Percentiles rank a stretch among this genome's conserved stretches.
phyloP scores from a whole-genome alignment of 148 eudicot species.

The Chenopodium formosanum region DNA sequence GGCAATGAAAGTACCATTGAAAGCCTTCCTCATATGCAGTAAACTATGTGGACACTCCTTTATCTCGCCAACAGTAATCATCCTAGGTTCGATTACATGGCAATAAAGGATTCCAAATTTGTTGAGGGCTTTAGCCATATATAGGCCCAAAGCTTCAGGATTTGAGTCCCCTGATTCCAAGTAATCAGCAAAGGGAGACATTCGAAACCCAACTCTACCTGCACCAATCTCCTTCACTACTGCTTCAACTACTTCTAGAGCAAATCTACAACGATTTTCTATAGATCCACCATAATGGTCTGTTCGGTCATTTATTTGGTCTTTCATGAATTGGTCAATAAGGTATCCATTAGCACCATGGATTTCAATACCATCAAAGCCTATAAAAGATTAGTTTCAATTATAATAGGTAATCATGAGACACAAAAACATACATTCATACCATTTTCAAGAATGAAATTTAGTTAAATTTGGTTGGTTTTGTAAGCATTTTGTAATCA shows the following conservation, averaged over 20 bases:
- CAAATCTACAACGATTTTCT: constrained; percentile 43
- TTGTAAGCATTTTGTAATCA: too few species aligned
- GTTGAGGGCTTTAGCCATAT: constrained; percentile 38
- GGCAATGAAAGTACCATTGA: constrained; percentile 40
- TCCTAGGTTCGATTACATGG: constrained; percentile 41
- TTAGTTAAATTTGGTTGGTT: too few species aligned
- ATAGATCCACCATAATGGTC: constrained; percentile 43
- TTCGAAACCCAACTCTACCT: constrained; percentile 37
- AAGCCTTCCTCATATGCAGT: constrained; percentile 43
- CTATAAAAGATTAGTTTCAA: constrained; percentile 6
- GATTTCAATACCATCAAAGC: constrained; percentile 50
- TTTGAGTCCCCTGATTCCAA: constrained; percentile 40
- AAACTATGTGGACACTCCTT: constrained; percentile 24
- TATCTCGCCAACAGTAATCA: constrained; percentile 26
- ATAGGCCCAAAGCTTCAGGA: constrained; percentile 36
- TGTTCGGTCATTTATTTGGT: constrained; percentile 38
- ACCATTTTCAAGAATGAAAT: too few species aligned
- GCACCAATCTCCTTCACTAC: constrained; percentile 36
- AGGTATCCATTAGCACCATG: constrained; percentile 53
- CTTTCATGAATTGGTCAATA: constrained; percentile 43
- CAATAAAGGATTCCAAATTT: constrained; percentile 34
- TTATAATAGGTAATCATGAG: background rate
- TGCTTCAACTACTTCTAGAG: constrained; percentile 40
- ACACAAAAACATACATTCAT: too few species aligned
- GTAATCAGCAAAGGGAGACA: constrained; percentile 40